phyloP scores from a whole-genome alignment of 768 basidiomycete species.

The Trametes gibbosa region DNA sequence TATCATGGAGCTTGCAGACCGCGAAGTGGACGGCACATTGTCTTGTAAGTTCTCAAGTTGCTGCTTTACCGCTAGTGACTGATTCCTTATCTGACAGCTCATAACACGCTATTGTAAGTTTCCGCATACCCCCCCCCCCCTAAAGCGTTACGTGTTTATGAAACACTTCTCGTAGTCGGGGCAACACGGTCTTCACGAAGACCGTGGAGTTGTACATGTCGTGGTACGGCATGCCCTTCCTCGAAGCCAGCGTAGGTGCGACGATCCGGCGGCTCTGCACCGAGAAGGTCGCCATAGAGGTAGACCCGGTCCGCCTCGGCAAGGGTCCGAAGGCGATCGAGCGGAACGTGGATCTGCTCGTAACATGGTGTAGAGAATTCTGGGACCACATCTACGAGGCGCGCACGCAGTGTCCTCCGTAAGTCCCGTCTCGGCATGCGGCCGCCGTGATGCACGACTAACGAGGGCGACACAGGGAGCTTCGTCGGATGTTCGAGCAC shows the following conservation, averaged over 20 bases:
- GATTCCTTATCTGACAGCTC: constrained; percentile 42
- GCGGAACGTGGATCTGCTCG: constrained; percentile 63
- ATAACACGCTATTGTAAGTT: constrained; percentile 64
- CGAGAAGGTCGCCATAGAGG: constrained; percentile 78
- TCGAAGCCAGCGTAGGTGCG: constrained; percentile 76
- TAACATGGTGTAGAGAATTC: constrained; percentile 75
- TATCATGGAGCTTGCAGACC: constrained; percentile 64
- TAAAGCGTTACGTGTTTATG: not conserved
- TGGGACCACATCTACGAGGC: constrained; percentile 81
- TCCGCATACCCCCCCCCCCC: constrained; percentile 28
- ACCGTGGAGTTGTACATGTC: constrained; percentile 78
- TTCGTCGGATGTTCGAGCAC: constrained; percentile 65
- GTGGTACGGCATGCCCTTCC: constrained; percentile 77
- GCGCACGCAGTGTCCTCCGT: constrained; percentile 73
- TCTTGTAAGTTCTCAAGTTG: constrained; percentile 55
- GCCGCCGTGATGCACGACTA: not conserved
- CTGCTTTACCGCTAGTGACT: not conserved
- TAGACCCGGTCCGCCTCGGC: constrained; percentile 69
- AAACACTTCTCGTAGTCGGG: constrained; percentile 43
- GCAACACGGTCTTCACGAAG: constrained; percentile 48
- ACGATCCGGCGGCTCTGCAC: constrained; percentile 66
- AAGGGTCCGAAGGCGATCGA: constrained; percentile 62
- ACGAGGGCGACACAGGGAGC: constrained; percentile 48
- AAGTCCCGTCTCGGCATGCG: constrained; percentile 28
- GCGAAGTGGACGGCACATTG: constrained; percentile 68